These are phyloP conservation scores for Chrysosphaeria jannelii DNA, from an alignment of 2,329 filamentous ascomycete genomes.

Conservation along the genomic window DNA sequence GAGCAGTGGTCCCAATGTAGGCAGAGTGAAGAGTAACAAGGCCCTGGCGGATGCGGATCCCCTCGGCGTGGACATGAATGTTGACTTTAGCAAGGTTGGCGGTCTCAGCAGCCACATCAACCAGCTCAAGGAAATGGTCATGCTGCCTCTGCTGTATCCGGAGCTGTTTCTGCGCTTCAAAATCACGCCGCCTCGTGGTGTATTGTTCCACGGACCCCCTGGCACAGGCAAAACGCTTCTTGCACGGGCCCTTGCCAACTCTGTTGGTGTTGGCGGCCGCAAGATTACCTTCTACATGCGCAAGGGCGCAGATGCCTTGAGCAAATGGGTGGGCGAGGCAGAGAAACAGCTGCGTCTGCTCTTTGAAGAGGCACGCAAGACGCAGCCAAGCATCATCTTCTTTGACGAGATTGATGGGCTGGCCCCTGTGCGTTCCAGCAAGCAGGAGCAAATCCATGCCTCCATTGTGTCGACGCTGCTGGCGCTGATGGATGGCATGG, in stretches of 20 bases:
- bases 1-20: slow-evolving; percentile 42
- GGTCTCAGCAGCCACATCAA: slow-evolving; percentile 84
- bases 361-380: slow-evolving; percentile 87
- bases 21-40: slow-evolving; percentile 81
- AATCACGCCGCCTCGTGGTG: slow-evolving; percentile 78
- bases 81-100: slow-evolving; percentile 84
- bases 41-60: slow-evolving; percentile 81
- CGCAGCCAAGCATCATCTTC: slow-evolving; percentile 95
- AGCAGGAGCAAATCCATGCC: slow-evolving; percentile 94
- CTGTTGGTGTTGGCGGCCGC: slow-evolving; percentile 58
- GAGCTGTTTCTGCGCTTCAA: slow-evolving; percentile 80
- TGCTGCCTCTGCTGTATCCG: slow-evolving; percentile 74
- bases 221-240: slow-evolving; percentile 96
- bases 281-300: slow-evolving; percentile 99
- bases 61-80: slow-evolving; percentile 68
- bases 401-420: slow-evolving; percentile 97
- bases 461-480: slow-evolving; percentile 90
- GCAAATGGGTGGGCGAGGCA: slow-evolving; percentile 97
- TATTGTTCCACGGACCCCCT: slow-evolving; percentile 86
- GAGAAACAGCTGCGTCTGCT: slow-evolving; percentile 79
- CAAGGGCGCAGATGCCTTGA: slow-evolving; percentile 88
- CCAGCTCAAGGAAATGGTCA: slow-evolving; percentile 95
- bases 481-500: slow-evolving; percentile 92
- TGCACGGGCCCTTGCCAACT: slow-evolving; percentile 73
- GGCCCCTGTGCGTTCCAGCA: slow-evolving; percentile 83